Base-by-base conservation (phyloP, 768 basidiomycete species). In the Trametes punicea region DNA sequence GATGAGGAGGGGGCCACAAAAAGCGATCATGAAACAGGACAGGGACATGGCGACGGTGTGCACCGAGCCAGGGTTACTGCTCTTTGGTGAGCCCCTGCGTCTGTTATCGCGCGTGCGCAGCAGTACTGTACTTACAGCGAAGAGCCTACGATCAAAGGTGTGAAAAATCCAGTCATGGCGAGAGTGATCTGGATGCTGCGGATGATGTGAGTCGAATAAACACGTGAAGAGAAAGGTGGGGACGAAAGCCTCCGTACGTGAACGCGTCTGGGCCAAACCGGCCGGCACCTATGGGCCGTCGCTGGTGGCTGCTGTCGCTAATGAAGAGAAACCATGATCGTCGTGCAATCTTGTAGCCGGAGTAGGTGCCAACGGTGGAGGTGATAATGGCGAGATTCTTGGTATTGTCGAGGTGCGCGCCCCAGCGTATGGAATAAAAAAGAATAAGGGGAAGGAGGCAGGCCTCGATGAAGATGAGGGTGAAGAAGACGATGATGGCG, bases 361-460 rank as follows among this genome's bases (percentile, higher is more conserved):
- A 65, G 38, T 67, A 65, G 18, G 69, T 65, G 29, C 69, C 69
- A 23, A 69, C 65, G 41, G 67, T 57, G n/a, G 58, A 60, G 25
- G 69, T 70, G 49, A 70, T 67, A 61, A 70, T 70, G 27, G 69
- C 69, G 46, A 70, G 67, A 53, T 69, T 70, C 33, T 62, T 69
- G 6, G 67, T 67, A 15, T 53, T 63, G 46, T 48, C 59, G 39
- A 70, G 64, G 41, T 69, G 69, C 0, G 69, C 67, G 39, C 69
- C 69, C 67, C 67, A 69, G 18, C 55, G 53, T 6, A 70, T 62
- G 1, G 66, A 61, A 55, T 64, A 70, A 61, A 67, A 70, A 39
- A 70, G 62, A 27, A 70, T 67, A 51, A 70, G 63, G 2, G 67
- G 69, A 23, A 70, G 64, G 46, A 69, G 39, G 46, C 69, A 61